A percentile compares a stretch with the other conserved stretches of the same genome.
phyloP scores from a whole-genome alignment of 306 rosid species.

The Vicia faba region DNA sequence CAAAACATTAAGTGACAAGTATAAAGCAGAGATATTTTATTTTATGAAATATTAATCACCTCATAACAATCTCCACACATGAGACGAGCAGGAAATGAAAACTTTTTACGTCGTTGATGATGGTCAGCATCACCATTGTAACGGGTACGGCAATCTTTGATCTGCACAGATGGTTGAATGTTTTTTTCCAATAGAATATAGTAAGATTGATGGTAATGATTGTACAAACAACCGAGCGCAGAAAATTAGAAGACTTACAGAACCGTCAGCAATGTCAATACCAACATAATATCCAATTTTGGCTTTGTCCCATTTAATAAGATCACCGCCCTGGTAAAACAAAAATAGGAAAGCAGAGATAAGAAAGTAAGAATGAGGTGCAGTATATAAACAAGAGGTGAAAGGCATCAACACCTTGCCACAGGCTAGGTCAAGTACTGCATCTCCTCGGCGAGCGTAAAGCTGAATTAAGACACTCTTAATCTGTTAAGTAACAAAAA shows the following conservation, averaged over 20 bases:
- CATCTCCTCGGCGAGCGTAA: slow-evolving; percentile 79
- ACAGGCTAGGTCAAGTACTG: slow-evolving; percentile 95
- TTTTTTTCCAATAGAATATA: neutral
- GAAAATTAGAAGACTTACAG: slow-evolving; percentile 56
- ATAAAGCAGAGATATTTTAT: slow-evolving; percentile 18
- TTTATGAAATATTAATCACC: slow-evolving; percentile 50
- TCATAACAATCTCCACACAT: slow-evolving; percentile 94
- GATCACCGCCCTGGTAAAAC: slow-evolving; percentile 87
- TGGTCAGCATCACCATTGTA: slow-evolving; percentile 96
- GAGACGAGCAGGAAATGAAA: slow-evolving; percentile 92
- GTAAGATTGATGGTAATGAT: slow-evolving; percentile 6
- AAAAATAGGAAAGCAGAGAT: slow-evolving; percentile 21
- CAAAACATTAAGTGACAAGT: slow-evolving; percentile 12
- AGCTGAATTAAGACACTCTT: slow-evolving; percentile 98
- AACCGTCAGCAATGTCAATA: slow-evolving; percentile 94
- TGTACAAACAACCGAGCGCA: slow-evolving; percentile 8
- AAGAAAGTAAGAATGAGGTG: slow-evolving; percentile 17
- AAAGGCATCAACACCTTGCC: slow-evolving; percentile 75
- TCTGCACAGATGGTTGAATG: slow-evolving; percentile 51
- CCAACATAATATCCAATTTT: slow-evolving; percentile 96
- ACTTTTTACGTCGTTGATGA: slow-evolving; percentile 91
- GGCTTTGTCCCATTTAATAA: slow-evolving; percentile 99
- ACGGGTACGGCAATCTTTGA: slow-evolving; percentile 95
- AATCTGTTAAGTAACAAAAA: slow-evolving; percentile 57
- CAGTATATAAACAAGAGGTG: slow-evolving; percentile 1